Evolutionary conservation across 169 alveolate genomes (phyloP), one percentile per base, ranked within the genome.

Genomic region (Eimeria tenella): DNA sequence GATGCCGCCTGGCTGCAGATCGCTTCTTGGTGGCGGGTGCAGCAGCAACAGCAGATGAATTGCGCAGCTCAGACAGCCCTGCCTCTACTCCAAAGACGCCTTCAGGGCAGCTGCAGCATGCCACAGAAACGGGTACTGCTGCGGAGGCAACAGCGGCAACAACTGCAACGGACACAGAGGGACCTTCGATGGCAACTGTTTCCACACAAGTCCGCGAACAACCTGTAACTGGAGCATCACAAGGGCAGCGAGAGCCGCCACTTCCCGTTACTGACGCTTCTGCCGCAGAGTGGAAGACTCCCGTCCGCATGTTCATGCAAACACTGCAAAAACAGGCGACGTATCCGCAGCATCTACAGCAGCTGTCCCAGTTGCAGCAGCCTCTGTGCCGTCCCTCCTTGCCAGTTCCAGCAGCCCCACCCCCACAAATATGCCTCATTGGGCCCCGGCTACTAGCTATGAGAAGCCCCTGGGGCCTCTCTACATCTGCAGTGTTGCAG

Each of bases 381-480:
- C 90, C 55, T 55, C 71, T 25, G 79, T 49, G 49, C 21, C 70
- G 82, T 21, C 93, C 93, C 55, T 73, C 93, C 23, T 60, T 70
- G 71, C 93, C 93, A 31, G 86, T 74, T 7, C 81, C 84, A 9
- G 74, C 84, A 21, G 60, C 93, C 3, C 77, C 93, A 8, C 93
- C 81, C 63, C 86, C 81, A 21, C 93, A 87, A 63, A 25, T 70
- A 1, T 87, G 93, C 71, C 86, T 87, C 50, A 74, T 71, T 1
- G 93, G 86, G 75, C 62, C 79, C 56, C 68, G 93, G 50, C 86
- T 87, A 74, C 31, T 87, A 86, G 93, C 86, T 4, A 68, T 87
- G 93, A 49, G 86, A 62, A 87, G 86, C 86, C 93, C 93, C 8
- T 87, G 93, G 93, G 25, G 86, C 19, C 93, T 87, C 23, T 74